Conservation (phyloP, 108 stramenopile species). For the Nannochloropsis granulata region DNA sequence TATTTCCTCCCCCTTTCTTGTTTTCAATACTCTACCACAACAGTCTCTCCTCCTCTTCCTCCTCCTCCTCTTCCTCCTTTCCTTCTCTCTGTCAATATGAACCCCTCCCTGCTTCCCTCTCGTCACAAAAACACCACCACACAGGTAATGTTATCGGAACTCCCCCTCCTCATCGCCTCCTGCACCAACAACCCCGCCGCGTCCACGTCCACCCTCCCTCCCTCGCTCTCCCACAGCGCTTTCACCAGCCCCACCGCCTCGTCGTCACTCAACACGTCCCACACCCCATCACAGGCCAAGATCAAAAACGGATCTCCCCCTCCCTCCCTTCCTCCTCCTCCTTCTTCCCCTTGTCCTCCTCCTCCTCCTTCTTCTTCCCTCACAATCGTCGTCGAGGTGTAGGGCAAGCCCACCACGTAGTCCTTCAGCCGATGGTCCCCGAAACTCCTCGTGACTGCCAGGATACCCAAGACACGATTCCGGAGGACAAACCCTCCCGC, state of each 20-base stretch:
- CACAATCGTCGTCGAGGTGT: not conserved
- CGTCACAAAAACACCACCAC: slow-evolving; percentile 31
- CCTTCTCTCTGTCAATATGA: not conserved
- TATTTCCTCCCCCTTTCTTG: not conserved
- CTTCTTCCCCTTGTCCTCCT: not conserved
- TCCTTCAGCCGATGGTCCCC: slow-evolving; percentile 43
- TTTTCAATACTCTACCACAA: not conserved
- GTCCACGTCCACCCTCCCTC: not conserved
- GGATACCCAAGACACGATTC: slow-evolving; percentile 44
- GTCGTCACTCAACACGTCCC: slow-evolving; percentile 44
- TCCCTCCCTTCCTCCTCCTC: not conserved
- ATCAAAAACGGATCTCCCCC: slow-evolving; percentile 39
- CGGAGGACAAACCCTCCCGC: slow-evolving; percentile 44
- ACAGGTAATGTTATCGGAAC: slow-evolving; percentile 40
- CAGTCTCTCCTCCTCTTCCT: not conserved
- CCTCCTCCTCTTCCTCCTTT: slow-evolving; percentile 3
- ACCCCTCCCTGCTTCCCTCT: not conserved
- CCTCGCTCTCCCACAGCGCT: not conserved
- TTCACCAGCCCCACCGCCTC: slow-evolving; percentile 34
- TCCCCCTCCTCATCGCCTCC: slow-evolving; percentile 6
- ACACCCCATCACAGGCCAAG: slow-evolving; percentile 47
- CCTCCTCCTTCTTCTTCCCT: not conserved
- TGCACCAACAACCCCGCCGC: not conserved
- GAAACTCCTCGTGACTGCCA: slow-evolving; percentile 44
- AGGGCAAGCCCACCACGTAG: slow-evolving; percentile 8